Base-by-base conservation (phyloP, 805 yeast species). In the Priceomyces melissophilus region DNA sequence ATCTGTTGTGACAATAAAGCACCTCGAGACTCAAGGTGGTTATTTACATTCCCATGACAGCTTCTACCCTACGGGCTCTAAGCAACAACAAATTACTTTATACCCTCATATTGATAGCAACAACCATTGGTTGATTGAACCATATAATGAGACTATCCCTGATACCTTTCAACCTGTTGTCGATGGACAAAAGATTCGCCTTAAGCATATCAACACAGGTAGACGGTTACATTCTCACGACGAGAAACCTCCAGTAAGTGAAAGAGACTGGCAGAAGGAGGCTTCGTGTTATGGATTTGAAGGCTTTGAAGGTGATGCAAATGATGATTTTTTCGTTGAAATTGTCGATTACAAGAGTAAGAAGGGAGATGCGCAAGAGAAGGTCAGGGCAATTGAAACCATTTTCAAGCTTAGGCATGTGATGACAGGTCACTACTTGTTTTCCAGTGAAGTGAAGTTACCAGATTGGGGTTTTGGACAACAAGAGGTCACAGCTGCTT, bases 381-480 rank as follows among this genome's bases (percentile, higher is more conserved):
- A 72, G 44, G 73, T 86, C 29, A 74, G 75, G 47, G 87, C 95
- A 11, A 60, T 86, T 34, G 78, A 81, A 34, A 79, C 93, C 17
- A 72, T 83, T 31, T 82, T 86, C 67, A 75, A 86, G 67, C 71
- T 86, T 49, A 78, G 76, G 61, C 95, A 86, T 54, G 90, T 89
- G 27, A 80, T 83, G 84, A 73, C 85, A 17, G 89, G 89, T 41
- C 76, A 87, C 64, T 81, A 79, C 56, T 66, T 86, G 52, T 86
- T 84, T 61, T 82, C 93, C n/a, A 84, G 80, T 49, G 82, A 78
- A 42, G 78, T 75, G 10, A 83, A 83, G 57, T 73, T 86, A 54
- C 95, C 95, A 46, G 78, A 77, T 39, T 85, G 93, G 90, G 95
- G 85, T 1, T 83, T 81, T 50, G 84, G 80, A 46, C 95, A 86